Conservation (phyloP, 805 yeast genomes). For the Metschnikowia koreensis region DNA sequence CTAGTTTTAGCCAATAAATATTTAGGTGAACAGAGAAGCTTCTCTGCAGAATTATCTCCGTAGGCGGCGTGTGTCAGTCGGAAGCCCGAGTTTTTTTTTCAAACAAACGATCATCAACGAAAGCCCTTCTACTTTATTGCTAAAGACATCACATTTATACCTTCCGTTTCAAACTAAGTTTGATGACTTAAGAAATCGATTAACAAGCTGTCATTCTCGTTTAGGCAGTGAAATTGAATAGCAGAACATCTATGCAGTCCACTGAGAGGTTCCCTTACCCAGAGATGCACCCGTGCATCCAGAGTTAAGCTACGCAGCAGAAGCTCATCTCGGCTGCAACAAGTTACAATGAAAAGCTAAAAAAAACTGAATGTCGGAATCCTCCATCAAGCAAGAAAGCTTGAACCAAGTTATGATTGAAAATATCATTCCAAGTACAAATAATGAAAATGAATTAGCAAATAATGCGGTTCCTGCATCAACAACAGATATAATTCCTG, state of each 20-base stretch:
- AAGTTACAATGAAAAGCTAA: neutral
- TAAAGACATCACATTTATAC: no score
- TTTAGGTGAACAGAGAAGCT: no score
- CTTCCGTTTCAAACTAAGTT: no score
- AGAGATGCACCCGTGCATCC: conserved; percentile 4
- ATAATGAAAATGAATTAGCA: neutral
- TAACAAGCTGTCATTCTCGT: neutral
- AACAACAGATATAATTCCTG: neutral
- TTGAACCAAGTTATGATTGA: neutral
- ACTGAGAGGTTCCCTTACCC: neutral
- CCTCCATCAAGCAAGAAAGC: neutral
- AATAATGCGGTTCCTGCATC: neutral
- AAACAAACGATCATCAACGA: no score
- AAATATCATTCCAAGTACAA: no score
- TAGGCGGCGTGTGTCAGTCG: no score
- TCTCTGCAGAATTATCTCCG: no score
- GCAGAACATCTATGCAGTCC: neutral
- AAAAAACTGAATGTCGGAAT: neutral
- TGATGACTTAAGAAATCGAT: no score
- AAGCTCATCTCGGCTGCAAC: conserved; percentile 12
- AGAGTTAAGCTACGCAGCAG: neutral
- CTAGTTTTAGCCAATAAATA: no score
- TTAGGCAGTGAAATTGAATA: neutral
- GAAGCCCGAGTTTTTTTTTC: no score
- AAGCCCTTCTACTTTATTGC: no score